Base-by-base conservation (phyloP, 805 yeast species). In the Suhomyces kilbournensis region DNA sequence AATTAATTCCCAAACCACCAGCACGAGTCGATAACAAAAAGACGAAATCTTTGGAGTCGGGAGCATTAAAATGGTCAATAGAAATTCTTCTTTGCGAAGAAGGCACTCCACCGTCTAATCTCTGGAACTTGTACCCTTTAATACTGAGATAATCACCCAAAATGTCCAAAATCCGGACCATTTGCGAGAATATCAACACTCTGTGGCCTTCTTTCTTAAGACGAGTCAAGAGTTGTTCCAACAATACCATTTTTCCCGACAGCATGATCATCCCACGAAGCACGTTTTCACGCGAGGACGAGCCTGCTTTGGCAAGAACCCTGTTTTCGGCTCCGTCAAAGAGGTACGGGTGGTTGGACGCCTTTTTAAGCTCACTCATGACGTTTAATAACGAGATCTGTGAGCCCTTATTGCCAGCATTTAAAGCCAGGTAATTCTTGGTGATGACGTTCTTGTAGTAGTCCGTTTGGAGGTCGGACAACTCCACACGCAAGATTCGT, bases 1-100 rank as follows among this genome's bases (percentile, higher is more conserved):
- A 78, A 68, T 94, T 94, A 67, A 94, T 94, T 71, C 99, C 99
- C 55, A 94, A 78, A 50, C 99, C 99, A 76, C 99, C 99, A 12
- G 99, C 99, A 75, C 99, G 83, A 0, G 99, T 94, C 22, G 96
- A 87, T 49, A 94, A 75, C 63, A 94, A 70, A 57, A 94, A 94
- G 2, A 85, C 96, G 66, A 92, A 93, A 68, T 94, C 99, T 51
- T 85, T 87, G 3, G 97, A 90, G 47, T 83, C 97, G 1, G 93
- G 94, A 0, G 97, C 90, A 70, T 94, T 94, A 76, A 88, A 94
- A 68, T 94, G 99, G 66, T 94, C 99, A 63, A 94, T 94, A 2
- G 98, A 88, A 28, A 92, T 84, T 66, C 97, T 83, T 70, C 99
- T 84, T 59, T 92, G 96, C 3, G 94, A 83, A 1, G 97, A 90